These are phyloP conservation scores for Xylaria sp. DNA, from an alignment of 2,329 filamentous ascomycete genomes.

Conservation along the genomic window DNA sequence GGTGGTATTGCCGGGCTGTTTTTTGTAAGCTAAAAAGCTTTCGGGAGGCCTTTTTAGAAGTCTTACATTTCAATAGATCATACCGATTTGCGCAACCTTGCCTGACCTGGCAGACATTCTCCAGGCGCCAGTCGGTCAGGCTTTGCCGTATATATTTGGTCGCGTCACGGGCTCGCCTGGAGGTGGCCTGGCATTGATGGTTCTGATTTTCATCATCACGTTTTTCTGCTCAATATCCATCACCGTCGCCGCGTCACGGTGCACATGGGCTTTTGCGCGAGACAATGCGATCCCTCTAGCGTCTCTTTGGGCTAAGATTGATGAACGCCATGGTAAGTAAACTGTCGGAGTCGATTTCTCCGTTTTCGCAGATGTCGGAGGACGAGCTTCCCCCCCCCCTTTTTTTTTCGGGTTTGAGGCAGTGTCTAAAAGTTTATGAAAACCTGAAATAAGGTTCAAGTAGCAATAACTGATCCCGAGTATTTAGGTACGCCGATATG, in stretches of 20 bases:
- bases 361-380: no score
- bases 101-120: conserved; percentile 56
- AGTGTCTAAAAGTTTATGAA: no score
- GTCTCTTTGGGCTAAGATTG: conserved; percentile 61
- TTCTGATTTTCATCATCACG: conserved; percentile 65
- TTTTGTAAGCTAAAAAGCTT: conserved; percentile 51
- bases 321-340: conserved; percentile 62
- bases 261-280: conserved; percentile 72
- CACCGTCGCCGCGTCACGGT: conserved; percentile 73
- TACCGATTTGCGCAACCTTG: conserved; percentile 61
- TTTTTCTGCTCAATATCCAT: conserved; percentile 71
- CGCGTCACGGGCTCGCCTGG: conserved; percentile 61
- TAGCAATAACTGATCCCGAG: no score
- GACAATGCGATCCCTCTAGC: conserved; percentile 66
- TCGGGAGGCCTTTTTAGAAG: not conserved
- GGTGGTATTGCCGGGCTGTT: conserved; percentile 64
- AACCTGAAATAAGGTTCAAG: no score
- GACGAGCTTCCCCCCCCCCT: no score
- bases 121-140: conserved; percentile 61
- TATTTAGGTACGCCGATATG: conserved; percentile 65
- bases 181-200: conserved; percentile 61
- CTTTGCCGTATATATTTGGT: conserved; percentile 63
- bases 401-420: no score
- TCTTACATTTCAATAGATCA: conserved; percentile 48
- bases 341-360: no score